These are phyloP conservation scores for Glycine latifolia DNA, from an alignment of 306 rosid genomes.

Conservation along the genomic window DNA sequence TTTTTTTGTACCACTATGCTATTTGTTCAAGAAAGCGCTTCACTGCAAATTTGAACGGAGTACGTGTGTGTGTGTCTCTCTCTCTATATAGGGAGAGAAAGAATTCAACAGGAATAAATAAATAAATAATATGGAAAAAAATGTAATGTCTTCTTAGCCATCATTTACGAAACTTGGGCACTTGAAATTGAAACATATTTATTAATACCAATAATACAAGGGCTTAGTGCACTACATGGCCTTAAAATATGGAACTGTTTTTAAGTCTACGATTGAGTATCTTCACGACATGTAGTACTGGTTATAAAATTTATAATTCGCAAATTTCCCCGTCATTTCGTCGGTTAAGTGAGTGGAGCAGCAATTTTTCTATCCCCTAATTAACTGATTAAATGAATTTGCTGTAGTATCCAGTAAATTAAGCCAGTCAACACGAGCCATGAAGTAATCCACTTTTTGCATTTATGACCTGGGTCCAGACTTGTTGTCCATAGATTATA, in stretches of 20 bases:
- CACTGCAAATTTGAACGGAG: constrained; percentile 43
- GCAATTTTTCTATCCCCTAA: not conserved
- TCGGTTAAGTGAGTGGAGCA: not conserved
- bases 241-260: not conserved
- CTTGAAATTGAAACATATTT: not conserved
- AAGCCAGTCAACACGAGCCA: too few relatives aligned
- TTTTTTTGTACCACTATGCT: constrained; percentile 32
- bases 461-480: not conserved
- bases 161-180: constrained; percentile 34
- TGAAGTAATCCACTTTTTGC: not conserved
- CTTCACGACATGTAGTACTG: not conserved
- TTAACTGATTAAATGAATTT: not conserved
- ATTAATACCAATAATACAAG: constrained; percentile 1
- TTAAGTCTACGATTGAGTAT: constrained; percentile 18
- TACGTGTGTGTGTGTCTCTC: not conserved
- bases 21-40: constrained; percentile 50
- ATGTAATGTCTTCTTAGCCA: constrained; percentile 29
- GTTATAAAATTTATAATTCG: not conserved
- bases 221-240: not conserved
- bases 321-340: too few relatives aligned
- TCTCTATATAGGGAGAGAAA: not conserved
- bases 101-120: not conserved
- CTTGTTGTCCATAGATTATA: not conserved
- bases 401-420: not conserved
- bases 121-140: not conserved